Evolutionary conservation across 2,329 filamentous ascomycete genomes (phyloP), one percentile per base, ranked within the genome.

Genomic region (Thelonectria olida): DNA sequence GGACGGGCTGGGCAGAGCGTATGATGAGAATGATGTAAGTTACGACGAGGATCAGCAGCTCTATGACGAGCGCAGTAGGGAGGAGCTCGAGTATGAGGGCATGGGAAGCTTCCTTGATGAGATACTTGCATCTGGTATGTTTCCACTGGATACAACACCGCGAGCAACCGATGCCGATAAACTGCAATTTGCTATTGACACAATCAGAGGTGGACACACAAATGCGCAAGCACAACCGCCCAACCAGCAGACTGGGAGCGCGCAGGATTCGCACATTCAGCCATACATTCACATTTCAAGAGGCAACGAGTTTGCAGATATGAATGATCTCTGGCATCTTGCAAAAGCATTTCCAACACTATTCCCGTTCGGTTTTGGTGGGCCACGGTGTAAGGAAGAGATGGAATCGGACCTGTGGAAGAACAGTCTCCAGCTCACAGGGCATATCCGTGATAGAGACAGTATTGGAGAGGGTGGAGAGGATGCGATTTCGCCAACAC

Each of bases 311-410:
- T 52, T 39, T 47, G 28, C 41, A 17, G 48, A 58, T 52, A 10
- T 19, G 1, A 31, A 52, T 53, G 31, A 58, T 52, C 22, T 53
- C 20, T 52, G 28, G 48, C 12, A 52, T 58, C n/a, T 58, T 53
- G n/a, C 41, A 41, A 58, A 58, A 42, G 27, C 34, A 41, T 58
- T 58, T 7, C 56, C 42, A 53, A 54, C 25, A n/a, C 36, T 58
- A 38, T 58, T 58, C 19, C 42, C 34, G 15, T 53, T 41, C 44
- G 42, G 56, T 5, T 48, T 53, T 13, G 34, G 41, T 34, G 25
- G 49, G 7, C 42, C 34, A 39, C 28, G 41, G 20, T 44, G 25
- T 28, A 44, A 23, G 12, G 27, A 54, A 15, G 39, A 54, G 10
- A 54, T 44, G 17, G 12, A 45, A 31, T 44, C 39, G 27, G 39